These are phyloP conservation scores for Yamadazyma nakazawae DNA, from an alignment of 805 yeast species.

Conservation along the genomic window DNA sequence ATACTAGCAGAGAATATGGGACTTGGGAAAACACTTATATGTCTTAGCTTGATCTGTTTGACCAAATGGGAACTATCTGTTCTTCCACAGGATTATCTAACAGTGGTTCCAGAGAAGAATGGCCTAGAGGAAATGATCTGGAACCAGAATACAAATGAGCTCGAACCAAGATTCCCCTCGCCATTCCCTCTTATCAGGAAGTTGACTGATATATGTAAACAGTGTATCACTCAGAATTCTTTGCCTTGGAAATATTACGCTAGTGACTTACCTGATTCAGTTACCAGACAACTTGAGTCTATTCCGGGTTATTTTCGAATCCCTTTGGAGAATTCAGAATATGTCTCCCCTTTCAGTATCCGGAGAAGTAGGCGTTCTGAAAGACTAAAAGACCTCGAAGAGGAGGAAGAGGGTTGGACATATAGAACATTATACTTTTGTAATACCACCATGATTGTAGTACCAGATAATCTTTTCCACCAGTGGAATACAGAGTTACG, in stretches of 20 bases:
- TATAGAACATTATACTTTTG: slow-evolving; percentile 40
- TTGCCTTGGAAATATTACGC: slow-evolving; percentile 55
- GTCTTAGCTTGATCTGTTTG: slow-evolving; percentile 53
- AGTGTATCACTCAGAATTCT: slow-evolving; percentile 43
- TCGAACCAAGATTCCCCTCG: background rate
- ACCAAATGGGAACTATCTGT: slow-evolving; percentile 51
- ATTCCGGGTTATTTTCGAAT: slow-evolving; percentile 47
- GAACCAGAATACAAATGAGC: background rate
- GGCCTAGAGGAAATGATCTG: slow-evolving; percentile 2
- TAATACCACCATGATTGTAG: slow-evolving; percentile 54
- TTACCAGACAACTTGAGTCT: slow-evolving; percentile 30
- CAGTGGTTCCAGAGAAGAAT: background rate
- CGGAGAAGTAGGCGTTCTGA: slow-evolving; percentile 18
- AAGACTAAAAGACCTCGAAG: slow-evolving; percentile 11
- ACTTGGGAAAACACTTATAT: slow-evolving; percentile 59
- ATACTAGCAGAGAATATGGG: slow-evolving; percentile 70
- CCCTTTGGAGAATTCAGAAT: slow-evolving; percentile 19
- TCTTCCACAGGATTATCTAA: slow-evolving; percentile 10
- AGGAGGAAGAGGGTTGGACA: slow-evolving; percentile 17
- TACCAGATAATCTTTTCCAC: slow-evolving; percentile 63
- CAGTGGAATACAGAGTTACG: slow-evolving; percentile 62
- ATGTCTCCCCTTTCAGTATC: slow-evolving; percentile 19
- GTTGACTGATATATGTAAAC: slow-evolving; percentile 40
- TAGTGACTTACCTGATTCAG: slow-evolving; percentile 43
- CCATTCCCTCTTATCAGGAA: slow-evolving; percentile 9